These are phyloP conservation scores for Hypoxylon sp. DNA, from an alignment of 2,329 filamentous ascomycete species.

Conservation along the genomic window DNA sequence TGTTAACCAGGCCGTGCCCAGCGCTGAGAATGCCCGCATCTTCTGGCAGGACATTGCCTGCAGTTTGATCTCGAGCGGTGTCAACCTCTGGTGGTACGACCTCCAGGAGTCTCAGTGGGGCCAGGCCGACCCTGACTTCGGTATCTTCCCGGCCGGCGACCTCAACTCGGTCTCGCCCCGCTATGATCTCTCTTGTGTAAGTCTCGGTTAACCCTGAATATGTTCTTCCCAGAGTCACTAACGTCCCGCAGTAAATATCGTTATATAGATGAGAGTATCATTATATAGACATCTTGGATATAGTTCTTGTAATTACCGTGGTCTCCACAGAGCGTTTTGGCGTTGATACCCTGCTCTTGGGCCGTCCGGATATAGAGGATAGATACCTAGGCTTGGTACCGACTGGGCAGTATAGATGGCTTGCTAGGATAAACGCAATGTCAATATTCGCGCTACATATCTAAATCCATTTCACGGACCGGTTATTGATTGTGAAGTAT, in stretches of 20 bases:
- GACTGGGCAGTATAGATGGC: conserved; percentile 5
- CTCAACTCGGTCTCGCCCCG: conserved; percentile 46
- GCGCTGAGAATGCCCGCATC: conserved; percentile 59
- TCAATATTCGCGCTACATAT: conserved; percentile 1
- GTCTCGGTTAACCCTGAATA: not conserved
- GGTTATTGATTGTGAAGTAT: not conserved
- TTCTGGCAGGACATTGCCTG: conserved; percentile 54
- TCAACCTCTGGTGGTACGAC: conserved; percentile 56
- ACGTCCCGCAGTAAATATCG: conserved; percentile 24
- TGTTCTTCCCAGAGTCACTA: not conserved
- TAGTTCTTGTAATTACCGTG: conserved; percentile 29
- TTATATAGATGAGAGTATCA: conserved; percentile 13
- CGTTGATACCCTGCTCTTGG: conserved; percentile 26
- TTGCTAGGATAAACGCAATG: conserved; percentile 15
- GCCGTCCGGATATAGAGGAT: conserved; percentile 30
- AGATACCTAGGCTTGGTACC: conserved; percentile 14
- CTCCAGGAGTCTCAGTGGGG: conserved; percentile 56
- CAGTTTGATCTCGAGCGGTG: conserved; percentile 45
- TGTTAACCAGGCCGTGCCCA: conserved; percentile 61
- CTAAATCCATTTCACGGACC: not conserved
- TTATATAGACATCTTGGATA: conserved; percentile 26
- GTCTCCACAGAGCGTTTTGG: conserved; percentile 13
- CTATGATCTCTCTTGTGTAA: conserved; percentile 53
- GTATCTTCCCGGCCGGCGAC: conserved; percentile 54
- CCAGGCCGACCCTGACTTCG: conserved; percentile 53